phyloP scores from a whole-genome alignment of 768 basidiomycete species.

The Lentinula lateritia region DNA sequence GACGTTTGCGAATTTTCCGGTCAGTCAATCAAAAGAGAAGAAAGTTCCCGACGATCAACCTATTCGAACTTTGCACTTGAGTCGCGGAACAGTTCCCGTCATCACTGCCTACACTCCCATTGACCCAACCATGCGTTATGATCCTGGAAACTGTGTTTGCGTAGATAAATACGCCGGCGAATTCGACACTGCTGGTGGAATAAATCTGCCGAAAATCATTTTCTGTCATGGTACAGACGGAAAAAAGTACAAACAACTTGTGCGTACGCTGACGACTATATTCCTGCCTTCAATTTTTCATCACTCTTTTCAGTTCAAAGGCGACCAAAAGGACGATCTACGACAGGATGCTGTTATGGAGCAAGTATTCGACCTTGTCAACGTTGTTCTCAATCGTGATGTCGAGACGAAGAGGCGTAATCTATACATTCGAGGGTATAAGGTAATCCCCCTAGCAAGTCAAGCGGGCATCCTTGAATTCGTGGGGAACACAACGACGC shows the following conservation, averaged over 20 bases:
- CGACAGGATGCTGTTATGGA: constrained; percentile 99
- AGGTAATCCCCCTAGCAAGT: constrained; percentile 77
- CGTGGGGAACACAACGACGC: constrained; percentile 68
- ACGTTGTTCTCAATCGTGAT: constrained; percentile 68
- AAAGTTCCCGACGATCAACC: constrained; percentile 39
- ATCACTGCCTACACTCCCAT: constrained; percentile 68
- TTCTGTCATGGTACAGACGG: constrained; percentile 67
- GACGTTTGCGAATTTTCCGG: constrained; percentile 64
- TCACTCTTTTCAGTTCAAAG: constrained; percentile 67
- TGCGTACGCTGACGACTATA: constrained; percentile 27
- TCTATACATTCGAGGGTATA: constrained; percentile 78
- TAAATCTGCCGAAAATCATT: constrained; percentile 79
- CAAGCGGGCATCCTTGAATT: constrained; percentile 89
- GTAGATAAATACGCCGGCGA: constrained; percentile 54
- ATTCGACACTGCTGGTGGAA: constrained; percentile 69
- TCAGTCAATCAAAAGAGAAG: constrained; percentile 22
- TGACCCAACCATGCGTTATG: constrained; percentile 66
- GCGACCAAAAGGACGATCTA: constrained; percentile 83
- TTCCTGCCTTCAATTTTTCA: background rate
- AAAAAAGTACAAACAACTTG: constrained; percentile 69
- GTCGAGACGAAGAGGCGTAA: constrained; percentile 69
- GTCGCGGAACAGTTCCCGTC: constrained; percentile 69
- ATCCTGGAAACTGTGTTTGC: constrained; percentile 49
- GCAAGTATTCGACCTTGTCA: constrained; percentile 91
- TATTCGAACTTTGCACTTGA: constrained; percentile 37